Percentiles rank a stretch among this genome's conserved stretches.
These are phyloP conservation scores for Parasarocladium wereldwijsianum DNA, from an alignment of 2,329 filamentous ascomycete species.

Conservation along the genomic window DNA sequence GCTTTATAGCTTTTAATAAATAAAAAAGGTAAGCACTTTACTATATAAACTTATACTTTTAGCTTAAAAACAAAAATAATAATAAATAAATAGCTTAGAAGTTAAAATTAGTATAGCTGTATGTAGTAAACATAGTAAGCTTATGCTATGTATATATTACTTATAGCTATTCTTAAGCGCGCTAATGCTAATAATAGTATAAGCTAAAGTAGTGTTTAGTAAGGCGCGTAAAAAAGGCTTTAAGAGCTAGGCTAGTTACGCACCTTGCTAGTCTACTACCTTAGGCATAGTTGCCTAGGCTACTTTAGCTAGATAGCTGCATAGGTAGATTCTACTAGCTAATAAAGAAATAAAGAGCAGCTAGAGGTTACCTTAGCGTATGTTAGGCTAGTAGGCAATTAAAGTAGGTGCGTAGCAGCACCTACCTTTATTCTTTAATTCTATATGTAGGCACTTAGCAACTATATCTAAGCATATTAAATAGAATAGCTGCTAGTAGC, in stretches of 20 bases:
- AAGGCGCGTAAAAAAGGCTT: no score
- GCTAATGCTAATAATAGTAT: neutral
- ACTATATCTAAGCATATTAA: neutral
- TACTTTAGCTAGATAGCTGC: no score
- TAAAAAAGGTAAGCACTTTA: neutral
- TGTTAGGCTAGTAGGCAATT: neutral
- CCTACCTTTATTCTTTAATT: neutral
- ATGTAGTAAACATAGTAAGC: neutral
- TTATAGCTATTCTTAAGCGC: neutral
- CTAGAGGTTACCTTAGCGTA: no score
- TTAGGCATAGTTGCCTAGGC: neutral
- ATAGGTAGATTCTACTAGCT: no score
- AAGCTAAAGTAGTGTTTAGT: neutral
- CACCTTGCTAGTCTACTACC: neutral
- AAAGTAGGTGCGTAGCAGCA: neutral
- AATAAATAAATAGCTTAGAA: constrained; percentile 3
- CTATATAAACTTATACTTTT: neutral
- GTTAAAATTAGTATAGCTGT: constrained; percentile 2
- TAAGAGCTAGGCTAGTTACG: neutral
- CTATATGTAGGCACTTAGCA: neutral
- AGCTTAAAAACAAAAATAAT: neutral
- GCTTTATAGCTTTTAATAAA: neutral
- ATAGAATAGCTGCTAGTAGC: neutral
- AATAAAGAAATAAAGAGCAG: no score
- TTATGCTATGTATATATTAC: neutral